phyloP scores from a whole-genome alignment of 2,329 filamentous ascomycete species.

The Magnaporthiopsis incrustans region DNA sequence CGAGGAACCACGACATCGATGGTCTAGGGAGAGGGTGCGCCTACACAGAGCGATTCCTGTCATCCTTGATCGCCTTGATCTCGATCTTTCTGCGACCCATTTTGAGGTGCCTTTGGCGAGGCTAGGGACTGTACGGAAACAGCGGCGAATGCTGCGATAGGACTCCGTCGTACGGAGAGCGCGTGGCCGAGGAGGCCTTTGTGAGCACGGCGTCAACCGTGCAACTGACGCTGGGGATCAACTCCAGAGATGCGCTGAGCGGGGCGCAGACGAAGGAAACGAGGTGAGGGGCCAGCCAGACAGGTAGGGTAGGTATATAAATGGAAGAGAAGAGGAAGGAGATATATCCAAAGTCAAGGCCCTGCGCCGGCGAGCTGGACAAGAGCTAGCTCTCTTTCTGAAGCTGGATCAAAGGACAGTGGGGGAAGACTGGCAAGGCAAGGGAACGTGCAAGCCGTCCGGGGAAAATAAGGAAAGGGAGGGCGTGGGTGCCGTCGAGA shows the following conservation, averaged over 20 bases:
- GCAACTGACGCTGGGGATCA: not conserved
- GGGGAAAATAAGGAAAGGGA: not conserved
- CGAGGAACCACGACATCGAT: no score
- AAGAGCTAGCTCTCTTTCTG: not conserved
- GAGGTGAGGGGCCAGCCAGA: not conserved
- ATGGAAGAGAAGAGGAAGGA: not conserved
- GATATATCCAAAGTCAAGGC: not conserved
- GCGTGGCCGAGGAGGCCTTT: not conserved
- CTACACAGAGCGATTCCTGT: conserved; percentile 95
- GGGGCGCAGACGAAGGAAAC: not conserved
- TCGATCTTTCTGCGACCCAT: conserved; percentile 99
- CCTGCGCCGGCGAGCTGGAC: not conserved
- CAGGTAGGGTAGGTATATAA: not conserved
- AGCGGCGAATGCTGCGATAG: not conserved
- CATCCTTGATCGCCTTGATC: conserved; percentile 99
- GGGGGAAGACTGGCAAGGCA: not conserved
- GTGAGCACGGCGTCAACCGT: not conserved
- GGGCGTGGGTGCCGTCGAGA: not conserved
- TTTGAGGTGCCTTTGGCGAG: conserved; percentile 17
- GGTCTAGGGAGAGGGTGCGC: conserved; percentile 21
- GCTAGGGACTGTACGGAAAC: not conserved
- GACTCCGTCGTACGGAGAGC: not conserved
- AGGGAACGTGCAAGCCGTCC: not conserved
- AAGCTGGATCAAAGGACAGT: not conserved
- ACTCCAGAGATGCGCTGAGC: not conserved